Conservation (phyloP, 2,329 filamentous ascomycete species). For the Bipolaris bicolor region DNA sequence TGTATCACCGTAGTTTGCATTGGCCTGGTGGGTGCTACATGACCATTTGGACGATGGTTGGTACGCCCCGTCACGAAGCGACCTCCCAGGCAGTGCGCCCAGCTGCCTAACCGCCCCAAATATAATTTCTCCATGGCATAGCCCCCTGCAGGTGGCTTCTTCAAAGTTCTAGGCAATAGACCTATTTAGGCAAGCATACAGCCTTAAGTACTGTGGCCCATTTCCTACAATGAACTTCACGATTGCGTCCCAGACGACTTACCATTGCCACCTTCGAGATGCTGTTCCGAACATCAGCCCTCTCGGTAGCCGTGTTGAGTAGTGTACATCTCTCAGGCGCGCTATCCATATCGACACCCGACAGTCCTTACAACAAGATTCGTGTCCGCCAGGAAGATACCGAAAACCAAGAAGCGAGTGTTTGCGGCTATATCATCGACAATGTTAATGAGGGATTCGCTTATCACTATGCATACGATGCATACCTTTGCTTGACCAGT, state of each 20-base stretch:
- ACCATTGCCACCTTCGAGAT: neutral
- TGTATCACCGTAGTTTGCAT: neutral
- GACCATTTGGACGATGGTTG: neutral
- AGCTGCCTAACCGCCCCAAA: neutral
- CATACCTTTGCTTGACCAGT: conserved; percentile 48
- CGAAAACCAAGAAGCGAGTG: neutral
- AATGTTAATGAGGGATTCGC: neutral
- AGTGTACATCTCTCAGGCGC: neutral
- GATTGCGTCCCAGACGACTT: neutral
- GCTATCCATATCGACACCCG: neutral
- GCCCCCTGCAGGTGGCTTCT: neutral
- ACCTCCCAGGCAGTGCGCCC: neutral
- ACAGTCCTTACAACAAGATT: neutral
- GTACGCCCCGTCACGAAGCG: neutral
- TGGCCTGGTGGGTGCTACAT: neutral
- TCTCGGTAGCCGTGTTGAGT: neutral
- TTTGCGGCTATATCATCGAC: neutral
- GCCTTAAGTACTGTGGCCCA: neutral
- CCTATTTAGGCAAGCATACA: neutral
- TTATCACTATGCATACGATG: neutral
- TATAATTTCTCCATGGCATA: neutral
- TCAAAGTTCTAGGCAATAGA: neutral
- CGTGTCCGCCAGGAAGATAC: neutral
- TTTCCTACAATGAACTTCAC: neutral
- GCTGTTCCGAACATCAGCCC: neutral